Conservation (phyloP, 2,329 filamentous ascomycete species). For the Esteya vermicola region DNA sequence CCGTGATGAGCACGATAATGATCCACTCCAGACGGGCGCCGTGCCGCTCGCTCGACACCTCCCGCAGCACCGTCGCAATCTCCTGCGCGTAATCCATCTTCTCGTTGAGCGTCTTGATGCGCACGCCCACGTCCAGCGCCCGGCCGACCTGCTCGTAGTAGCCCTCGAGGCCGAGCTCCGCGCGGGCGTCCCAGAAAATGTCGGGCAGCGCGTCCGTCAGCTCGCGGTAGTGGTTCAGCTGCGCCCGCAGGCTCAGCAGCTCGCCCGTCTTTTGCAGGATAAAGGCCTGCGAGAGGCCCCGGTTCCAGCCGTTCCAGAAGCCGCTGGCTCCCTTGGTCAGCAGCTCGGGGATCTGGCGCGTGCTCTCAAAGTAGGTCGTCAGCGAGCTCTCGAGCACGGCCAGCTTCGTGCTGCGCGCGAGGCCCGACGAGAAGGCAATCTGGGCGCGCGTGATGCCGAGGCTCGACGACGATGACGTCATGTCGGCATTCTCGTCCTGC, state of each 20-base stretch:
- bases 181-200: constrained; percentile 86
- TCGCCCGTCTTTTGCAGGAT: constrained; percentile 91
- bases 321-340: constrained; percentile 44
- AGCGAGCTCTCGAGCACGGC: constrained; percentile 79
- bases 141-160: constrained; percentile 92
- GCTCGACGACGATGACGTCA: constrained; percentile 21
- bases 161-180: constrained; percentile 79
- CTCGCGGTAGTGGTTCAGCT: constrained; percentile 93
- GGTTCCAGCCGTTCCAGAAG: constrained; percentile 16
- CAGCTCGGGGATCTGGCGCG: constrained; percentile 64
- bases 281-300: constrained; percentile 52
- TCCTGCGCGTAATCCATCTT: constrained; percentile 98
- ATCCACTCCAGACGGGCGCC: constrained; percentile 83
- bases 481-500: constrained; percentile 33
- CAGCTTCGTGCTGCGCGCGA: constrained; percentile 85
- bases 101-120: constrained; percentile 85
- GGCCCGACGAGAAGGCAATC: constrained; percentile 88
- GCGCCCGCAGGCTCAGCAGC: constrained; percentile 73
- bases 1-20: constrained; percentile 83
- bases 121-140: constrained; percentile 77
- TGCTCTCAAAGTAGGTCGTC: constrained; percentile 74
- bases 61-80: constrained; percentile 76
- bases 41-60: constrained; percentile 83
- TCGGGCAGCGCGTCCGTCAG: constrained; percentile 90
- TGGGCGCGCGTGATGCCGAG: constrained; percentile 65